Conservation (phyloP, 345 rosid genomes). For the Camelina hispida region DNA sequence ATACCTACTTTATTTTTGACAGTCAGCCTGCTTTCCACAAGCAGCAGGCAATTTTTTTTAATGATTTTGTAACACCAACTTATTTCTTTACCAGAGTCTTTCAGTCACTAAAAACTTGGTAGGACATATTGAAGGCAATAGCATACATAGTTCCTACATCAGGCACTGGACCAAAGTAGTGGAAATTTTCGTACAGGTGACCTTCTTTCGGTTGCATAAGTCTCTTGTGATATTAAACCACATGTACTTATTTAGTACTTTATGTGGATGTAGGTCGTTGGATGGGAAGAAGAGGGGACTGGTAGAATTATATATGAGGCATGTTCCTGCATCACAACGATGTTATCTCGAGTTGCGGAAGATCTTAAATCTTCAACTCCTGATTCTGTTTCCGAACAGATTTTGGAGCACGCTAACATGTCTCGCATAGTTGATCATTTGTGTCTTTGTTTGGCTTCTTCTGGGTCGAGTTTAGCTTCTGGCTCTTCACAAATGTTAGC, state of each 20-base stretch:
- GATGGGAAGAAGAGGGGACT: constrained; percentile 65
- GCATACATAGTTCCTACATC: constrained; percentile 58
- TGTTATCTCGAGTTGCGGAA: constrained; percentile 66
- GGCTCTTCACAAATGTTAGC: constrained; percentile 79
- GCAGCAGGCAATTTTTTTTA: not conserved
- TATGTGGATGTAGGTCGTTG: constrained; percentile 59
- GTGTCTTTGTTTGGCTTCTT: constrained; percentile 77
- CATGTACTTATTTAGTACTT: constrained; percentile 26
- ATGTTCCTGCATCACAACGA: constrained; percentile 63
- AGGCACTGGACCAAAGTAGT: constrained; percentile 88
- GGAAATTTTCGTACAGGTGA: constrained; percentile 85
- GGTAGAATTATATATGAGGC: constrained; percentile 75
- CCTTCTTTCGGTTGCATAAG: constrained; percentile 20
- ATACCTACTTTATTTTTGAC: not conserved
- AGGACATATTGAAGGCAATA: constrained; percentile 55
- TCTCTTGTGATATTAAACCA: constrained; percentile 23
- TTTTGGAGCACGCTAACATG: constrained; percentile 79
- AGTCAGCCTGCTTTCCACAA: not conserved
- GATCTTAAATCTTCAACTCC: constrained; percentile 59
- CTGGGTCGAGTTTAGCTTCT: constrained; percentile 79
- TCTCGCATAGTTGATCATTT: constrained; percentile 78
- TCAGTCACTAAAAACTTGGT: constrained; percentile 60
- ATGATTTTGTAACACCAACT: constrained; percentile 25
- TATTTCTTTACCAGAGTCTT: constrained; percentile 68
- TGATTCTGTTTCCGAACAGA: constrained; percentile 58